Base-by-base conservation (phyloP, 2,329 filamentous ascomycete species). In the Akanthomyces lecanii region DNA sequence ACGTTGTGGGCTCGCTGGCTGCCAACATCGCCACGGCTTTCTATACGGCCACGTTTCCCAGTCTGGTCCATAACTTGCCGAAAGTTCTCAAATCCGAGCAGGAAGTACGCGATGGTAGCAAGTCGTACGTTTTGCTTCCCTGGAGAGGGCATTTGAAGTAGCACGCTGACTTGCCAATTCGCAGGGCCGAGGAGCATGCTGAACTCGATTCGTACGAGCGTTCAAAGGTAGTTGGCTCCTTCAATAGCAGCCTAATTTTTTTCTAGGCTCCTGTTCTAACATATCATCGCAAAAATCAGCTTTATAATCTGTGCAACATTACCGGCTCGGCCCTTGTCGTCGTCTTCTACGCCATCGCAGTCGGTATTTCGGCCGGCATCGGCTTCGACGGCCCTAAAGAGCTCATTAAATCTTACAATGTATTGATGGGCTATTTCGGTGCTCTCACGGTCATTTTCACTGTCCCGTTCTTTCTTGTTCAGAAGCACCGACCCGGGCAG, bases 261-360 rank as follows among this genome's bases (percentile, higher is more conserved):
- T 21, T 21, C 21, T 21, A 21, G 3, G 7, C 7, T n/a, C 40
- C 1, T 28, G 0, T 33, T 8, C 28, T 47, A 10, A 63, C 33
- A 21, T 18, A 4, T 21, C 11, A n/a, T 25, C 6, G 2, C 6
- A 12, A 23, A 6, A 3, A 33, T 3, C 30, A 66, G 66, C 63
- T 68, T 10, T 68, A 68, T 55, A 68, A 68, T 52, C 64, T 68
- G n/a, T 62, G 64, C 63, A 68, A 68, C 45, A 68, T 68, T 40
- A 65, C 65, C 12, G 66, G 66, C 10, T 68, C 66, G 4, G 65
- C 64, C 28, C 62, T 68, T 6, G 66, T 68, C 33, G 65, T 64
- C 2, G 53, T 67, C 14, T 57, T 60, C 42, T 68, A 68, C 25
- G 63, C 66, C 40, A 66, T 68, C 36, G 65, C 64, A 5, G 66